Evolutionary conservation across 2,329 filamentous ascomycete species (phyloP).

Genomic region (Neonectria magnoliae): DNA sequence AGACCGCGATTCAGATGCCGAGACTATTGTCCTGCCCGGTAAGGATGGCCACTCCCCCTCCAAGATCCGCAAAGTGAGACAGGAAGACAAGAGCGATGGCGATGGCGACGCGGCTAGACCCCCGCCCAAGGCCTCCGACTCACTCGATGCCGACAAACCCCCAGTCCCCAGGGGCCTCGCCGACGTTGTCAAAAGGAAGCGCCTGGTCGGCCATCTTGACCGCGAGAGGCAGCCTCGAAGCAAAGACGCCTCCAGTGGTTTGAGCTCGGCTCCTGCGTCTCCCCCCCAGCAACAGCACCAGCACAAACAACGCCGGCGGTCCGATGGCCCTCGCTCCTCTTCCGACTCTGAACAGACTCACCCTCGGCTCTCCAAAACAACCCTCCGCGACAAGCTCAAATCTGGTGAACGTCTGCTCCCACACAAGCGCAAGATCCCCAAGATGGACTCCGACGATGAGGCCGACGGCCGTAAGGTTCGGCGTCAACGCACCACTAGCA

Average conservation of each 20-base stretch:
- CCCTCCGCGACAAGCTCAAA: slow-evolving; percentile 59
- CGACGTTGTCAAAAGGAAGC: slow-evolving; percentile 61
- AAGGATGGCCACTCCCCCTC: slow-evolving; percentile 73
- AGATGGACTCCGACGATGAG: slow-evolving; percentile 68
- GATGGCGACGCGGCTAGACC: slow-evolving; percentile 55
- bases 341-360: slow-evolving; percentile 67
- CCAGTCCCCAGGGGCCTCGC: slow-evolving; percentile 48
- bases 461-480: slow-evolving; percentile 63
- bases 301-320: slow-evolving; percentile 46
- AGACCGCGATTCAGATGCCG: slow-evolving; percentile 75
- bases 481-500: slow-evolving; percentile 63
- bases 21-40: slow-evolving; percentile 75
- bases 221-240: slow-evolving; percentile 52
- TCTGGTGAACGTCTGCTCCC: slow-evolving; percentile 58
- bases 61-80: slow-evolving; percentile 71
- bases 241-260: slow-evolving; percentile 65
- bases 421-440: slow-evolving; percentile 64
- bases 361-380: slow-evolving; percentile 54
- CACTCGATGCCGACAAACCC: slow-evolving; percentile 49
- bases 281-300: slow-evolving; percentile 53
- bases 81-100: slow-evolving; percentile 70
- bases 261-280: slow-evolving; percentile 68
- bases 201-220: slow-evolving; percentile 50
- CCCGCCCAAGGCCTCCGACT: slow-evolving; percentile 45
- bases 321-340: slow-evolving; percentile 55